These are phyloP conservation scores for Botrytis cinerea DNA, from an alignment of 2,329 filamentous ascomycete species.

Conservation along the genomic window DNA sequence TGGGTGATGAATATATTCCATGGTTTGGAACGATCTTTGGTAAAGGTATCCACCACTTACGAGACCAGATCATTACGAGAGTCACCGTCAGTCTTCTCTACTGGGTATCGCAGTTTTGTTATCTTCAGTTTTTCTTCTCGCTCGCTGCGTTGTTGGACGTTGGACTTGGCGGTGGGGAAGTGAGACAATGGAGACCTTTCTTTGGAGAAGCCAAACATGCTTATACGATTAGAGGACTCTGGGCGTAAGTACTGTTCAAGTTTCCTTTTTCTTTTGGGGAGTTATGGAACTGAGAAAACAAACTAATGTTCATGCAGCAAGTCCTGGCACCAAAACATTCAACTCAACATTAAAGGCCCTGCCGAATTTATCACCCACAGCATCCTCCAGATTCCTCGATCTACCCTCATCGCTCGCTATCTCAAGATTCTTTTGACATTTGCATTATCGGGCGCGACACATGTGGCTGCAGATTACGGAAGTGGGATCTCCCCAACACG, in stretches of 20 bases:
- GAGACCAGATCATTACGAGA: not conserved
- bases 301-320: not conserved
- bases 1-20: not conserved
- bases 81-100: not conserved
- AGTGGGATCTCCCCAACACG: conserved; percentile 28
- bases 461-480: conserved; percentile 30
- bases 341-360: not conserved
- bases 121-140: conserved; percentile 4
- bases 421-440: conserved; percentile 40
- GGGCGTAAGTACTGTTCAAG: not conserved
- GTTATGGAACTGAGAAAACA: accelerated
- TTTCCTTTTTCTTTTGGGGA: not conserved
- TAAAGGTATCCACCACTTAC: not conserved
- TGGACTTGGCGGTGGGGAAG: not conserved
- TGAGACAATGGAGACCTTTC: not conserved
- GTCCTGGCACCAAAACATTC: not conserved
- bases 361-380: not conserved
- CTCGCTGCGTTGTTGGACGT: not conserved
- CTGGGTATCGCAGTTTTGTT: not conserved
- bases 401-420: conserved; percentile 34
- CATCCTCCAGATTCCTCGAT: not conserved
- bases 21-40: not conserved
- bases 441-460: conserved; percentile 38
- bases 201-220: not conserved
- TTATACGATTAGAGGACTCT: not conserved